phyloP scores from a whole-genome alignment of 2,329 filamentous ascomycete genomes.

The Leptodontidium sp. region DNA sequence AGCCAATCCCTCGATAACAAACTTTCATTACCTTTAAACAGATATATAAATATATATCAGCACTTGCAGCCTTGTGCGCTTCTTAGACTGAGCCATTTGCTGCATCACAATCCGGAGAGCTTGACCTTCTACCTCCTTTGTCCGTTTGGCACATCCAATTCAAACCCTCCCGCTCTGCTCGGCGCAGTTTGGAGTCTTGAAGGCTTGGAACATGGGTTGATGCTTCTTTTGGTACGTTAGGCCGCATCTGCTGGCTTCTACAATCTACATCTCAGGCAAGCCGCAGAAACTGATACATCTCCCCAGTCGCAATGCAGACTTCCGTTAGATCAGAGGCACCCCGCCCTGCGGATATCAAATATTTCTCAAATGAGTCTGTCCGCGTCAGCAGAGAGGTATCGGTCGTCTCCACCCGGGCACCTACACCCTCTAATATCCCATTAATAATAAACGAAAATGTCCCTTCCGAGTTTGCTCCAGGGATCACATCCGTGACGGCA shows the following conservation, averaged over 20 bases:
- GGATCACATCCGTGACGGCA: conserved; percentile 19
- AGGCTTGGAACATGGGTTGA: conserved; percentile 3
- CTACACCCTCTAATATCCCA: conserved; percentile 18
- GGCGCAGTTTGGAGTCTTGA: not conserved
- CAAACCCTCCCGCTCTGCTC: not conserved
- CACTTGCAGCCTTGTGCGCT: not conserved
- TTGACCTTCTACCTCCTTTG: not conserved
- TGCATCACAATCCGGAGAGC: not conserved
- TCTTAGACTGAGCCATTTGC: not conserved
- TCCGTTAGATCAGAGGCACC: conserved; percentile 31
- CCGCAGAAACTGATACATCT: conserved; percentile 27
- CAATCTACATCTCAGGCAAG: conserved; percentile 17
- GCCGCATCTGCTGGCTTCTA: conserved; percentile 15
- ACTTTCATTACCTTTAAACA: not conserved
- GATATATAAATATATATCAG: not conserved
- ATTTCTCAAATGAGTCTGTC: conserved; percentile 30
- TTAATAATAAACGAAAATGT: conserved; percentile 22
- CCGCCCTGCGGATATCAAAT: conserved; percentile 12
- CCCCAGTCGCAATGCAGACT: conserved; percentile 33
- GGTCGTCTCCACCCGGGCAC: conserved; percentile 24
- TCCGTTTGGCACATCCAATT: not conserved
- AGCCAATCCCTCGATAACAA: not conserved
- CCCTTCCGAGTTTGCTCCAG: conserved; percentile 2
- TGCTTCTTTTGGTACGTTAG: conserved; percentile 8
- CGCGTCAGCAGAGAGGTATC: conserved; percentile 32